These are phyloP conservation scores for Chrysanthemum lavandulifolium DNA, from an alignment of 129 eudicot genomes.

Conservation along the genomic window DNA sequence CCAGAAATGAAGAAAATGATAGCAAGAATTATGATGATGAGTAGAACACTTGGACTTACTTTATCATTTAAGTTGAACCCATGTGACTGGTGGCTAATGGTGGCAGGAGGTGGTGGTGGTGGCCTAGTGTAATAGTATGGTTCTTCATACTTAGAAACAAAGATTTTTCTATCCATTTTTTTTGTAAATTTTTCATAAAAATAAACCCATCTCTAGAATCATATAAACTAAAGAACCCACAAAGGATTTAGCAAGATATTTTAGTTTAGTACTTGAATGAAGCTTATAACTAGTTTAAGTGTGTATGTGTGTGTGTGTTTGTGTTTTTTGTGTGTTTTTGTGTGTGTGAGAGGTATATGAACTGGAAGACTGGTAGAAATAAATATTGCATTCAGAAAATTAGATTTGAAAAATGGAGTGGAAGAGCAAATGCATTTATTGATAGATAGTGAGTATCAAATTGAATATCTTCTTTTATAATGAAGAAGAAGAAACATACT, in stretches of 20 bases:
- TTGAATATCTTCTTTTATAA: slow-evolving; percentile 16
- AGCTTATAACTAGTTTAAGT: not conserved
- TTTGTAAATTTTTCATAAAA: not conserved
- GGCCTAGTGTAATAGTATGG: slow-evolving; percentile 24
- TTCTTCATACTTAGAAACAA: slow-evolving; percentile 27
- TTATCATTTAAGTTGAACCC: slow-evolving; percentile 53
- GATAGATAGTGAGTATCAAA: slow-evolving; percentile 23
- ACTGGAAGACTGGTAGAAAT: slow-evolving; percentile 25
- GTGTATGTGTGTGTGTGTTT: not conserved
- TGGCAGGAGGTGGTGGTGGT: slow-evolving; percentile 30
- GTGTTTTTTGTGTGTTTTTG: not conserved
- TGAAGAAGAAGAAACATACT: slow-evolving; percentile 9
- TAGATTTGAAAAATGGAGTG: slow-evolving; percentile 23
- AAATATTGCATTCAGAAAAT: slow-evolving; percentile 20
- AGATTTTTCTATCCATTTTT: slow-evolving; percentile 14
- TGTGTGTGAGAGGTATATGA: not conserved
- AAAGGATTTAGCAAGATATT: slow-evolving; percentile 16
- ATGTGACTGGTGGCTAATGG: slow-evolving; percentile 18
- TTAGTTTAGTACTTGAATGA: slow-evolving; percentile 15
- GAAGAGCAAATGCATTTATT: slow-evolving; percentile 23
- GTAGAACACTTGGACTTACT: slow-evolving; percentile 68
- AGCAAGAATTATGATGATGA: slow-evolving; percentile 70
- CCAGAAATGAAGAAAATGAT: slow-evolving; percentile 71
- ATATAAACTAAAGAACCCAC: slow-evolving; percentile 1
- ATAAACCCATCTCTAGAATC: slow-evolving; percentile 7